A percentile compares a stretch with the other conserved stretches of the same genome.
Conservation (phyloP, 2,329 filamentous ascomycete genomes). For the Calonectria honghensis region DNA sequence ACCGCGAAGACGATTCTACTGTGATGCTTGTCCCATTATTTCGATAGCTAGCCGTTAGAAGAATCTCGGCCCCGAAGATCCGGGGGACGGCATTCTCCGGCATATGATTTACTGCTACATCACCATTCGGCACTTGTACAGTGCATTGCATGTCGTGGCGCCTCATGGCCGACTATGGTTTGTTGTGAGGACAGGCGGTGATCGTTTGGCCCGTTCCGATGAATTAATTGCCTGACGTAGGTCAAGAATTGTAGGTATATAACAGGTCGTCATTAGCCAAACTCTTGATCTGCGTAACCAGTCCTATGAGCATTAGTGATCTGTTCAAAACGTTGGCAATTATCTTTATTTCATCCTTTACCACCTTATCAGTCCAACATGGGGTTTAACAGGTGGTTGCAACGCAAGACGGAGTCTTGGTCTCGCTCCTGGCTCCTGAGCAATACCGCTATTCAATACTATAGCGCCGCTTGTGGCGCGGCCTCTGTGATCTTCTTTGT, state of each 20-base stretch:
- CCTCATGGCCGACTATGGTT: background rate
- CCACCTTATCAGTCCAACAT: slow-evolving; percentile 2
- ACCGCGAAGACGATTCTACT: background rate
- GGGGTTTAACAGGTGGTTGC: slow-evolving; percentile 22
- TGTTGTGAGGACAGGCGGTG: background rate
- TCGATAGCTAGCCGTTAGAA: background rate
- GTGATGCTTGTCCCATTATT: background rate
- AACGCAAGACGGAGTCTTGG: slow-evolving; percentile 4
- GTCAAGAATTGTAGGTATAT: background rate
- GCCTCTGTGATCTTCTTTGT: slow-evolving; percentile 38
- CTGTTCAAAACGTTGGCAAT: background rate
- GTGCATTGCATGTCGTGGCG: background rate
- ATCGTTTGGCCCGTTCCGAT: background rate
- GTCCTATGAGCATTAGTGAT: background rate
- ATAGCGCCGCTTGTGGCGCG: slow-evolving; percentile 35
- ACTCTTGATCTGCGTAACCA: background rate
- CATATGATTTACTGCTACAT: slow-evolving; percentile 10
- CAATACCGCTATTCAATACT: slow-evolving; percentile 42
- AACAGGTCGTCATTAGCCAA: background rate
- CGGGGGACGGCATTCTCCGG: slow-evolving; percentile 15
- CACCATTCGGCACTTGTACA: background rate
- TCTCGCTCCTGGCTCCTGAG: slow-evolving; percentile 34
- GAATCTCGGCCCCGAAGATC: slow-evolving; percentile 9
- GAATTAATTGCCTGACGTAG: background rate
- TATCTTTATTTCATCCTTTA: background rate